Percentiles rank a stretch among this genome's conserved stretches.
phyloP scores from a whole-genome alignment of 441 rosid species.

The Aquilaria agallochum region DNA sequence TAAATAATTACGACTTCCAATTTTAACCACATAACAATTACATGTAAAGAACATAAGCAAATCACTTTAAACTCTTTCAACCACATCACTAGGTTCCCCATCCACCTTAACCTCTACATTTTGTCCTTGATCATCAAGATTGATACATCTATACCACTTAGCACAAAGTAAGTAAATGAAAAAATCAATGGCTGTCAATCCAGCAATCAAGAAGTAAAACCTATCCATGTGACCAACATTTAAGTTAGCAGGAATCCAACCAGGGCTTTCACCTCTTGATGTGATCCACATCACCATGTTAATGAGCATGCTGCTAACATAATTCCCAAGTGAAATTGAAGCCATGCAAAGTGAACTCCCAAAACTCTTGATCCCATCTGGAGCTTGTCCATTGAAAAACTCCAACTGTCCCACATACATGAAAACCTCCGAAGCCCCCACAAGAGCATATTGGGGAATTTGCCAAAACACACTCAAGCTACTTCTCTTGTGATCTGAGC shows the following conservation, averaged over 20 bases:
- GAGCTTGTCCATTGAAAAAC: constrained; percentile 30
- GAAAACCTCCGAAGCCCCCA: constrained; percentile 35
- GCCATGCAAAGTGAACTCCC: constrained; percentile 32
- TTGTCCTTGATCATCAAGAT: constrained; percentile 18
- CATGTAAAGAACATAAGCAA: no score
- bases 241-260: constrained; percentile 39
- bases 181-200: constrained; percentile 17
- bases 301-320: constrained; percentile 27
- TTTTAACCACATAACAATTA: no score
- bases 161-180: constrained; percentile 14
- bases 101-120: background rate
- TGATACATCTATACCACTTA: constrained; percentile 16
- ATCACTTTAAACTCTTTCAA: no score
- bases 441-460: constrained; percentile 26
- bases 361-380: constrained; percentile 33
- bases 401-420: constrained; percentile 35
- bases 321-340: constrained; percentile 32
- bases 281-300: constrained; percentile 30
- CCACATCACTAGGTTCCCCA: background rate
- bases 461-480: constrained; percentile 41
- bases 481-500: constrained; percentile 18
- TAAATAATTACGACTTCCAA: no score
- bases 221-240: constrained; percentile 35
- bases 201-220: constrained; percentile 31
- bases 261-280: constrained; percentile 19